A percentile compares a stretch with the other conserved stretches of the same genome.
Conservation (phyloP, 163 green algal species). For the Scenedesmus sp. region DNA sequence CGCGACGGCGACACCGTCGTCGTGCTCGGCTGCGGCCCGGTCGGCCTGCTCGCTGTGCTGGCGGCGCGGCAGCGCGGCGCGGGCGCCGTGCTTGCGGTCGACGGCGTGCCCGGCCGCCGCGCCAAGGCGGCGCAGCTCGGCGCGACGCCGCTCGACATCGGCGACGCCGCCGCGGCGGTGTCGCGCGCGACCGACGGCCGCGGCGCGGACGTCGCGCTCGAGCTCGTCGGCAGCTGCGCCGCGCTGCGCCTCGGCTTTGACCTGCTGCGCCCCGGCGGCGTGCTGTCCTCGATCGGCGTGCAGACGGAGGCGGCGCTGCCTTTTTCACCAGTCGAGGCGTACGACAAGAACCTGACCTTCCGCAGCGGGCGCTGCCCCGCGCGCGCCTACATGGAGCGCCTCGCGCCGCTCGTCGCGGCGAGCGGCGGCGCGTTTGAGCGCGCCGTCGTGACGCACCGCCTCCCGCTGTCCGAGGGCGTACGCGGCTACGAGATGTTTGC, state of each 20-base stretch:
- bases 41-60: conserved; percentile 71
- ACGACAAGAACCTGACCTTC: conserved; percentile 63
- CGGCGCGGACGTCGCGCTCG: conserved; percentile 66
- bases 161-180: conserved; percentile 38
- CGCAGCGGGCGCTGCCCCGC: conserved; percentile 58
- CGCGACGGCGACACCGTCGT: conserved; percentile 50
- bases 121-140: conserved; percentile 63
- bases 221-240: conserved; percentile 62
- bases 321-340: conserved; percentile 61
- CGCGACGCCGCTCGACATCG: conserved; percentile 44
- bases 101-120: conserved; percentile 67
- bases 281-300: conserved; percentile 67
- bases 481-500: conserved; percentile 45
- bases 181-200: conserved; percentile 55
- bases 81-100: conserved; percentile 62
- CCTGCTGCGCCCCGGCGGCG: conserved; percentile 61
- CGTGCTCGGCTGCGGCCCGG: conserved; percentile 78
- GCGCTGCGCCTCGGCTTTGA: conserved; percentile 69
- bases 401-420: conserved; percentile 55
- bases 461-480: conserved; percentile 32
- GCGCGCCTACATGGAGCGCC: conserved; percentile 56
- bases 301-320: conserved; percentile 63
- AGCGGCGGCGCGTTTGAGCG: conserved; percentile 30
- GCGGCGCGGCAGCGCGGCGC: conserved; percentile 62
- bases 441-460: conserved; percentile 49